These are phyloP conservation scores for Choiromyces venosus DNA, from an alignment of 495 filamentous ascomycete species.

Conservation along the genomic window DNA sequence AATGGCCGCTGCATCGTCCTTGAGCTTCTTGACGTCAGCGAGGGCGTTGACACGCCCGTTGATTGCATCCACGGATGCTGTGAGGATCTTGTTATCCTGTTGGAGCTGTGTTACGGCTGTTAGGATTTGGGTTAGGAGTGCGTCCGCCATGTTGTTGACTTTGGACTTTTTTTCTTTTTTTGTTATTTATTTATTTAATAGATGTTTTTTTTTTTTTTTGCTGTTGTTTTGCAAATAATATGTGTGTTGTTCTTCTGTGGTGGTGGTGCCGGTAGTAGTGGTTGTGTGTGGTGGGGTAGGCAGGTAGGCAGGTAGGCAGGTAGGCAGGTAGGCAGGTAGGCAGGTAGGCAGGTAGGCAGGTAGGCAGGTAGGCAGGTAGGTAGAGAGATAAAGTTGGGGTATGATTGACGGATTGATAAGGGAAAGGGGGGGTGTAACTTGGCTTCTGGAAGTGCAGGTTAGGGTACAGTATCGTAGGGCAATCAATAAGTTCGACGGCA, in stretches of 20 bases:
- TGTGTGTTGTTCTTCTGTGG: neutral
- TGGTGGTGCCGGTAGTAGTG: neutral
- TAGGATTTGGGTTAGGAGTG: slow-evolving; percentile 52
- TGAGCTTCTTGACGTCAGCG: slow-evolving; percentile 52
- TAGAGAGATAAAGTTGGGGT: no score
- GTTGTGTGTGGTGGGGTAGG: neutral
- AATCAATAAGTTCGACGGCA: no score
- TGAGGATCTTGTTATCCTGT: slow-evolving; percentile 55
- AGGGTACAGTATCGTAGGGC: neutral
- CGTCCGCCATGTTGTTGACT: slow-evolving; percentile 25
- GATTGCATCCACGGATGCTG: slow-evolving; percentile 59
- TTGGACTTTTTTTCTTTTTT: no score
- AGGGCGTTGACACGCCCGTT: slow-evolving; percentile 61
- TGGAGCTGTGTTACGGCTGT: slow-evolving; percentile 51
- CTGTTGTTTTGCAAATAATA: neutral
- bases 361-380: neutral
- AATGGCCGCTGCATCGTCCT: slow-evolving; percentile 44
- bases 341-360: neutral
- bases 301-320: no score
- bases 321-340: neutral
- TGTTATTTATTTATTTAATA: neutral
- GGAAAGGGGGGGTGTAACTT: neutral
- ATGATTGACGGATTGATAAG: neutral
- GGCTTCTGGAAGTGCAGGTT: neutral
- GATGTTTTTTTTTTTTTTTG: no score